Base-by-base conservation (phyloP, 164 flowering plant genomes). In the Vitis cinerea region DNA sequence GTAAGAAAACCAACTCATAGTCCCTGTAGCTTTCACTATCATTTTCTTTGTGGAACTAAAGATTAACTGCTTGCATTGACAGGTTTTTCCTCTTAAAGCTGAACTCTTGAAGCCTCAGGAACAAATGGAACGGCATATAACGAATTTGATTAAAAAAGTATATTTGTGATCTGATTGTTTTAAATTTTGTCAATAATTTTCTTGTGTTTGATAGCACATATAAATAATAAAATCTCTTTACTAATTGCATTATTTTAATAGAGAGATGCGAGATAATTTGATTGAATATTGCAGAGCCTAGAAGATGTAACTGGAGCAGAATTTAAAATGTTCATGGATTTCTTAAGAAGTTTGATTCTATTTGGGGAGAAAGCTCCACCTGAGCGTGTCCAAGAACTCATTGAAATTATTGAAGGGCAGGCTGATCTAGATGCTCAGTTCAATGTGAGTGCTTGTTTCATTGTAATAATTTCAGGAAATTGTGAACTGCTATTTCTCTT, bases 301-400 rank as follows among this genome's bases (percentile, higher is more conserved):
- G 93, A 84, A 83, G 99, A 95, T 85, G 98, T 95, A 53, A 95
- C 97, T 71, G 97, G 97, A 70, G 94, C 87, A 30, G 99, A 95
- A 69, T 95, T 95, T 71, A 87, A 86, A 77, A 88, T 95, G 97
- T 95, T 95, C 68, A 91, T 95, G 90, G 97, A 95, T 58, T 91
- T 95, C 78, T 72, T 95, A 59, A 91, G 72, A 80, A 88, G 88
- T 82, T 86, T 93, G 81, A 90, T 74, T 74, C 79, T 95, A 79
- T 95, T 95, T 88, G 97, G 98, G 61, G 97, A 86, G 67, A 84
- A 85, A 65, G 90, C 97, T 79, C 92, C 91, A 57, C 84, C 78
- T 49, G 97, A 91, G 69, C 86, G 97, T 27, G 76, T 95, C 71
- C 89, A 85, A 71, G 99, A 95, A 72, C 92, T 93, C 52, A 79